Conservation (phyloP, 2,329 filamentous ascomycete genomes). For the Fusarium palustre region DNA sequence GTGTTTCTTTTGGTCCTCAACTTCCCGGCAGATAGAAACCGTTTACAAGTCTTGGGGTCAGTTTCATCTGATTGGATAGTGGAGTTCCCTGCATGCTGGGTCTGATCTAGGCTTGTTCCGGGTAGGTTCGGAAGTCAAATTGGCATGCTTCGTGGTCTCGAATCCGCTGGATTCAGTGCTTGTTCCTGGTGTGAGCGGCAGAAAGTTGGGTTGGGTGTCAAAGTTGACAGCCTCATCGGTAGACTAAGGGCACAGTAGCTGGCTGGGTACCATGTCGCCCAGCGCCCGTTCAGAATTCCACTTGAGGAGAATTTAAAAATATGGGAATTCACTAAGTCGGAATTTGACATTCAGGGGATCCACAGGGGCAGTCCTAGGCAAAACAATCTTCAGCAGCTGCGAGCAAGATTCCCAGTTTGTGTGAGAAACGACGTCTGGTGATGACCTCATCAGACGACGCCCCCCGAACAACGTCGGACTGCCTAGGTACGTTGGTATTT, state of each 20-base stretch:
- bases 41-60: conserved; percentile 29
- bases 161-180: conserved; percentile 9
- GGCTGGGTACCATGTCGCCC: not conserved
- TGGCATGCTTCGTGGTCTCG: conserved; percentile 27
- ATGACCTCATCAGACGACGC: conserved; percentile 30
- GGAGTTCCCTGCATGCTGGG: conserved; percentile 43
- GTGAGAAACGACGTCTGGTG: conserved; percentile 3
- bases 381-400: not conserved
- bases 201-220: conserved; percentile 19
- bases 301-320: conserved; percentile 13
- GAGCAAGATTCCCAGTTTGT: not conserved
- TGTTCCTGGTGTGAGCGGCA: conserved; percentile 30
- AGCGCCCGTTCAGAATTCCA: conserved; percentile 6
- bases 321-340: not conserved
- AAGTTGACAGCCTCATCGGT: conserved; percentile 16
- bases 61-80: conserved; percentile 39
- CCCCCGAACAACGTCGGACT: conserved; percentile 28
- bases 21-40: conserved; percentile 25
- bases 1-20: conserved; percentile 30
- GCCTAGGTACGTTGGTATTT: not conserved
- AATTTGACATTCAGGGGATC: not conserved
- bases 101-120: conserved; percentile 35
- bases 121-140: conserved; percentile 29
- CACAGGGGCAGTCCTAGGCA: conserved; percentile 7
- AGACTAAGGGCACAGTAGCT: not conserved